Evolutionary conservation across 805 yeast species (phyloP), one percentile per base, ranked within the genome.

Genomic region (Grigorovia yakushimaensis): DNA sequence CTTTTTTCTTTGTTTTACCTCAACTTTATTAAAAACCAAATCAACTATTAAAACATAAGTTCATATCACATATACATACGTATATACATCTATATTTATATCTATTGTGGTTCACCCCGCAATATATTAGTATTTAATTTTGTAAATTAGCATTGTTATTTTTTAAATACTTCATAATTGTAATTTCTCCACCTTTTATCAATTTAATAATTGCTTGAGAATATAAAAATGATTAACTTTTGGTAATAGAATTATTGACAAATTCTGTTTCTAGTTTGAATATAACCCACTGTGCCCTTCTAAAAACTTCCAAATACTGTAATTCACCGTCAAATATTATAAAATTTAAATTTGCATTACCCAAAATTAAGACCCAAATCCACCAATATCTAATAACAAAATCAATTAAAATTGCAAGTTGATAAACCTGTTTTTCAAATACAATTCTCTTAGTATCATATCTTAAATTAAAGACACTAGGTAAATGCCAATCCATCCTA

Each of bases 251-350:
- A 38, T 47, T 49, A 11, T 39, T 20, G 7, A 59, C 59, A 59
- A 73, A 81, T 60, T 91, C 97, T 27, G 84, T 77, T 54, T 93
- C 98, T 17, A 89, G 67, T 58, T 93, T 82, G 60, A 91, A 70
- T 51, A 86, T 75, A 39, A 88, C 78, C 99, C 99, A 93, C 45
- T 88, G 66, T 79, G 89, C 86, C 60, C 98, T 75, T 66, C 98
- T 74, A 8, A 82, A 54, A 6, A 93, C 70, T 61, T 93, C 98
- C 46, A 89, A 65, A 3, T 78, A 54, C 58, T 89, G 93, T 47
- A 87, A 68, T 10, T 76, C 65, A 51, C 57, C 56, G 24, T 53
- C 54, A 43, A 84, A 82, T 48, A 80, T 74, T 1, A 93, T 89
- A 23, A 72, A 64, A 53, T 77, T 84, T 21, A 76, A 71, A 21